Evolutionary conservation across 2,329 filamentous ascomycete species (phyloP), one percentile per base, ranked within the genome.

Genomic region (Botrytis medusae): DNA sequence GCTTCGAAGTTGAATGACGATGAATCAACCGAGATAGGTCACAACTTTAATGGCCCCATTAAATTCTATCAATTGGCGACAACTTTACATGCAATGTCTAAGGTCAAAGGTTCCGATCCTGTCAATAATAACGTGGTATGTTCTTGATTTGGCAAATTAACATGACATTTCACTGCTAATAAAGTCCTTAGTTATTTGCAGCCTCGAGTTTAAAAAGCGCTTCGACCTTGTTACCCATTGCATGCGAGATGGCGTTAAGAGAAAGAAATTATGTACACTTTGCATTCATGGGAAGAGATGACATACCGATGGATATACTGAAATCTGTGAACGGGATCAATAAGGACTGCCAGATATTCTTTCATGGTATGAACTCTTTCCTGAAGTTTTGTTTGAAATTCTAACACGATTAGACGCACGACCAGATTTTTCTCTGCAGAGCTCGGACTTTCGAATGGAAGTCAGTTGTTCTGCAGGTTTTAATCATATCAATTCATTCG

Each of bases 181-280:
- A 9, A 37, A 64, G 7, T 57, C 16, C 69, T 42, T 69, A 80
- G 79, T 82, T 98, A 4, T 97, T 97, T 80, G 91, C 91, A 7
- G 90, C 92, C 5, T 91, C 93, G 0, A 94, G 87, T 74, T 83
- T 97, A 69, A 88, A 88, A 81, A 96, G 93, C 79, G 89, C 90
- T 25, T 87, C 93, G 0, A 87, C 88, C 46, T 81, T 98, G 71
- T 84, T 97, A 46, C 94, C 94, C 0, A 85, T 97, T 80, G 93
- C 95, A 9, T 98, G 96, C 82, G 89, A 93, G 78, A 98, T 98
- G 95, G 91, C 90, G 10, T 82, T 82, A 34, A 87, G 90, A 81
- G 86, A 88, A 72, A 85, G 87, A 74, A 97, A 90, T 79, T 87
- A 90, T 75, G 94, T 98, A 14, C 95, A 98, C 81, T 91, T 97